A percentile compares a stretch with the other conserved stretches of the same genome.
Evolutionary conservation across 495 filamentous ascomycete species (phyloP).

Genomic region (Xylaria scruposa): DNA sequence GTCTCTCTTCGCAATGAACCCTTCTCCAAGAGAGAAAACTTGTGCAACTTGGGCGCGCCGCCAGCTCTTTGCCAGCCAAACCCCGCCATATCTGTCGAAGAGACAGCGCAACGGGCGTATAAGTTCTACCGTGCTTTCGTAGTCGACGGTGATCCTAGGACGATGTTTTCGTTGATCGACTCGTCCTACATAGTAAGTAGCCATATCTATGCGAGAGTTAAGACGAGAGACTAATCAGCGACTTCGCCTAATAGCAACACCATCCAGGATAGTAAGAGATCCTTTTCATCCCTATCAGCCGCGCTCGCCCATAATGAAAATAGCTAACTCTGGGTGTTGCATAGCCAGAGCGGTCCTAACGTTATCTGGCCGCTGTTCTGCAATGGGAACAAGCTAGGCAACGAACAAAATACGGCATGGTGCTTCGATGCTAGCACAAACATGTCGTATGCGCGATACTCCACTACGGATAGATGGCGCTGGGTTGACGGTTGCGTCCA

Average conservation of each 20-base stretch:
- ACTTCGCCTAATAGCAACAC: slow-evolving; percentile 47
- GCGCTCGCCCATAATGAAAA: neutral
- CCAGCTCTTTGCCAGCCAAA: slow-evolving; percentile 50
- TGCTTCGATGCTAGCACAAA: slow-evolving; percentile 55
- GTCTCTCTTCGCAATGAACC: slow-evolving; percentile 18
- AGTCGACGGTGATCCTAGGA: slow-evolving; percentile 53
- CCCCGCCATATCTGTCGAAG: slow-evolving; percentile 48
- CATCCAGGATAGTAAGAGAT: slow-evolving; percentile 44
- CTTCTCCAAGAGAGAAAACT: slow-evolving; percentile 50
- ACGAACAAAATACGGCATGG: slow-evolving; percentile 47
- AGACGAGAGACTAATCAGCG: neutral
- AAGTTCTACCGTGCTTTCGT: slow-evolving; percentile 58
- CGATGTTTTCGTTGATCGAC: slow-evolving; percentile 57
- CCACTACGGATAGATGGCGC: slow-evolving; percentile 51
- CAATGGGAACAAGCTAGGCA: slow-evolving; percentile 48
- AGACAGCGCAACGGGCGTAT: slow-evolving; percentile 54
- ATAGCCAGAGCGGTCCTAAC: slow-evolving; percentile 42
- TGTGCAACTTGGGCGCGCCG: slow-evolving; percentile 49
- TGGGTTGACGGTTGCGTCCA: slow-evolving; percentile 57
- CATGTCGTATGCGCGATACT: slow-evolving; percentile 56
- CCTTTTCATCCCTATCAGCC: neutral
- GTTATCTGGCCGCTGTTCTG: slow-evolving; percentile 55
- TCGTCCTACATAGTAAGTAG: slow-evolving; percentile 45
- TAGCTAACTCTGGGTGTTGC: neutral
- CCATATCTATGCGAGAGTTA: neutral